These are phyloP conservation scores for Isoetes taiwanensis DNA, from an alignment of 75 land plant species.

Conservation along the genomic window DNA sequence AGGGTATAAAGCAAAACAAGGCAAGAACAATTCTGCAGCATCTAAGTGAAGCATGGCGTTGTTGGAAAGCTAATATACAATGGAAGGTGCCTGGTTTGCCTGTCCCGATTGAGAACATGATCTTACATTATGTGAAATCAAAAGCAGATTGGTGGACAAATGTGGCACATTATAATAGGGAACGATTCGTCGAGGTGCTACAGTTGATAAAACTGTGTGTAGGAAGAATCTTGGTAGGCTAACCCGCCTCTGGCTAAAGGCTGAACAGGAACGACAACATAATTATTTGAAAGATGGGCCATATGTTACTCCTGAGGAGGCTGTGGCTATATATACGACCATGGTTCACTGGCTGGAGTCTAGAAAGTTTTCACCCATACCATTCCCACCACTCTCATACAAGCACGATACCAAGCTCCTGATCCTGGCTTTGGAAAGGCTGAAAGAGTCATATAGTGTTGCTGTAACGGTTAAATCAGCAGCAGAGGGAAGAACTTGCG, in stretches of 20 bases:
- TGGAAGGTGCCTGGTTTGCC: slow-evolving; percentile 8
- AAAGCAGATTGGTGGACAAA: slow-evolving; percentile 6
- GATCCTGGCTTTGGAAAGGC: slow-evolving; percentile 1
- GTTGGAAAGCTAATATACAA: slow-evolving; percentile 3
- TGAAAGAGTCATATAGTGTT: slow-evolving; percentile 7
- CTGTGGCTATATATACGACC: slow-evolving; percentile 1
- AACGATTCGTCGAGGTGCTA: slow-evolving; percentile 1
- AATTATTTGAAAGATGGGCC: slow-evolving; percentile 8
- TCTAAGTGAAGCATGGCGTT: slow-evolving; percentile 6
- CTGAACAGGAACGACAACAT: slow-evolving; percentile 3
- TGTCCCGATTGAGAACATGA: slow-evolving; percentile 3
- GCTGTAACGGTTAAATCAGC: slow-evolving; percentile 6
- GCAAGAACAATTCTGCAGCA: slow-evolving; percentile 6
- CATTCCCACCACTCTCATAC: background rate
- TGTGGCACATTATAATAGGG: slow-evolving; percentile 3
- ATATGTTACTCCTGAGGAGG: slow-evolving; percentile 1
- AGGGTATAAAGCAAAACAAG: slow-evolving; percentile 6
- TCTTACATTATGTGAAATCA: background rate
- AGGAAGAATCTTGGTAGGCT: slow-evolving; percentile 1
- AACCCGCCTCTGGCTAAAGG: slow-evolving; percentile 3
- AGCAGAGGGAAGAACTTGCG: slow-evolving; percentile 3
- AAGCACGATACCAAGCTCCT: slow-evolving; percentile 8
- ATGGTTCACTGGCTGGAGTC: slow-evolving; percentile 5
- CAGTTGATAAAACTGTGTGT: slow-evolving; percentile 1
- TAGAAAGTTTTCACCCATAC: slow-evolving; percentile 4